Base-by-base conservation (phyloP, 306 rosid species). In the Acacia confusa region DNA sequence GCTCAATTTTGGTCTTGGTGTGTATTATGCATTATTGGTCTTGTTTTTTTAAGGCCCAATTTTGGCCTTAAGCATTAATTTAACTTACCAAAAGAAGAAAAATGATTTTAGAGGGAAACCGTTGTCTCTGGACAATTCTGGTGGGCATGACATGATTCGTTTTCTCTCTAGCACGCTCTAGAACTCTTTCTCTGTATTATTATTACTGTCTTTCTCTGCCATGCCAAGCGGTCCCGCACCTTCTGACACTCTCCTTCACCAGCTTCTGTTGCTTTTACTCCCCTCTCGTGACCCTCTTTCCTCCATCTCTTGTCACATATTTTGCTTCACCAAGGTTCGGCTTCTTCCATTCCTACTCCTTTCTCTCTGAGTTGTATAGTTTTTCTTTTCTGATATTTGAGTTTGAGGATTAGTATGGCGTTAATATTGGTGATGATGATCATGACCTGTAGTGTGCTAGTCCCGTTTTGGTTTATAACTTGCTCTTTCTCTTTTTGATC, bases 91-190 rank as follows among this genome's bases (percentile, higher is more conserved):
- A 43, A 9, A 43, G 45, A 43, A 43, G 45, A 11, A 43, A 9
- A 9, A 43, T 1, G 13, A 10, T 10, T 11, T 43, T 8, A 8
- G 61, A 9, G 6, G 63, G 4, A 61, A 28, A 14, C 13, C 3
- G 38, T 4, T 27, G 20, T 17, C 10, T 69, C 55, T 41, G 57
- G 75, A 70, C 75, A 0, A n/a, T 70, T 70, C 75, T 43, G 57
- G 75, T 3, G 27, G 3, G 22, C 3, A 9, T 55, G 19, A 13
- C 7, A 10, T 55, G 20, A 14, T 32, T 58, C 30, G 15, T 32
- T 45, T 7, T 50, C 73, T 71, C 43, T 86, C 90, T 48, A 9
- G 88, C 76, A 87, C 60, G 71, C 72, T 87, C 90, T 79, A 82
- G 90, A 87, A 87, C 36, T 32, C 9, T 57, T 40, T 1, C 58